Evolutionary conservation across 2,329 filamentous ascomycete species (phyloP).

Genomic region (Aspergillus transmontanensis): DNA sequence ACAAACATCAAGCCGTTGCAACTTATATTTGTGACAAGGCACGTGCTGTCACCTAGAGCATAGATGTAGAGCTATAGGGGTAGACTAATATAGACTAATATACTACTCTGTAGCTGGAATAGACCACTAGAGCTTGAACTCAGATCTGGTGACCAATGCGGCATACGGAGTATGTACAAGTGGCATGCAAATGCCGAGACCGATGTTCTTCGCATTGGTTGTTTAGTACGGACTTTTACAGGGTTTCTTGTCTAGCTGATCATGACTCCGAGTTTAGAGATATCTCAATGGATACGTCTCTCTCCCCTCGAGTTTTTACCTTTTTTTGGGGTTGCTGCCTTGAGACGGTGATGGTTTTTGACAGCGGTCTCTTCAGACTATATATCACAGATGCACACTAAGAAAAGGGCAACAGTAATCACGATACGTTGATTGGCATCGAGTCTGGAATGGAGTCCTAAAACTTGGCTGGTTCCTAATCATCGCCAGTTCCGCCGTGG

Average conservation of each 20-base stretch:
- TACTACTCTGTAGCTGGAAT: too few species aligned
- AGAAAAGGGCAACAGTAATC: constrained; percentile 1
- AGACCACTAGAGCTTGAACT: background rate
- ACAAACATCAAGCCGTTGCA: too few species aligned
- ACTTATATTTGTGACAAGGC: background rate
- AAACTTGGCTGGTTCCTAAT: background rate
- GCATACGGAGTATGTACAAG: background rate
- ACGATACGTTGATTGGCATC: background rate
- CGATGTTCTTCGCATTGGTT: background rate
- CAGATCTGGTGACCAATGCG: background rate
- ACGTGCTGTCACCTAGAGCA: background rate
- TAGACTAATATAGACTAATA: background rate
- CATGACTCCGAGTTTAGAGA: too few species aligned
- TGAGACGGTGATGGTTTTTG: background rate
- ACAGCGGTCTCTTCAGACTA: background rate
- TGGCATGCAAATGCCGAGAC: background rate
- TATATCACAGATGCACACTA: background rate
- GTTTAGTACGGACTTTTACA: background rate
- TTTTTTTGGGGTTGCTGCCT: background rate
- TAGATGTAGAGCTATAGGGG: background rate
- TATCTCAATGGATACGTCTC: too few species aligned
- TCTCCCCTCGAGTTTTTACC: too few species aligned
- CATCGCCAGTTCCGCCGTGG: background rate
- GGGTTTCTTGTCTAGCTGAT: background rate
- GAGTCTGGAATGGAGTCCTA: background rate